These are phyloP conservation scores for Ceratobasidium sp. DNA, from an alignment of 1,284 basidiomycete genomes.

Conservation along the genomic window DNA sequence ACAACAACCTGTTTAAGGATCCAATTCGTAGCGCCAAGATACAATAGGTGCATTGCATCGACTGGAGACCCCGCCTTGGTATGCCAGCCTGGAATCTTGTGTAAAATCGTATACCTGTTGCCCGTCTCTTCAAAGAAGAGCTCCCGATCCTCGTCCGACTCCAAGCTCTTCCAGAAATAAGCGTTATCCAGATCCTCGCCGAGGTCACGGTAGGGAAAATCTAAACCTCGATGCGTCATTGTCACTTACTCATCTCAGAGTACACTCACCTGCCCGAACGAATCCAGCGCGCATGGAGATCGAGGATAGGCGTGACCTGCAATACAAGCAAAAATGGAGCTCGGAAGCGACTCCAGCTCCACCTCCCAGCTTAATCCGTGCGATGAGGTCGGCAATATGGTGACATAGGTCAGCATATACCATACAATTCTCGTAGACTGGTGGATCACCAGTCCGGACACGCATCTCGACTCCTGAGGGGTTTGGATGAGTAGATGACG, in stretches of 20 bases:
- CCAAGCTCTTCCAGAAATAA: slow-evolving; percentile 1
- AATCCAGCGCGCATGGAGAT: slow-evolving; percentile 9
- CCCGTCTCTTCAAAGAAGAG: slow-evolving; percentile 14
- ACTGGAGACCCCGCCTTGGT: background rate
- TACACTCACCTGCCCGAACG: background rate
- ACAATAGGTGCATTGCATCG: slow-evolving; percentile 40
- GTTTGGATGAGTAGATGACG: too few relatives aligned
- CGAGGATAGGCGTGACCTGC: background rate
- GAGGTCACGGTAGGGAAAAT: background rate
- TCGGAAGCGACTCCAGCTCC: slow-evolving; percentile 19
- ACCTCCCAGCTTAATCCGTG: slow-evolving; percentile 24
- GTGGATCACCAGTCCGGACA: background rate
- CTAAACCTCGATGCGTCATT: background rate
- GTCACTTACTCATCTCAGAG: background rate
- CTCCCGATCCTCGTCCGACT: background rate
- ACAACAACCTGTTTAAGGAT: slow-evolving; percentile 29
- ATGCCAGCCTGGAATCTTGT: slow-evolving; percentile 31
- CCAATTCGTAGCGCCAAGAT: slow-evolving; percentile 38
- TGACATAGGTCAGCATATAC: background rate
- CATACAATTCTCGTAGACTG: background rate
- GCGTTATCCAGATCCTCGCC: slow-evolving; percentile 6
- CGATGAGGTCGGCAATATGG: background rate
- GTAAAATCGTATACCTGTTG: slow-evolving; percentile 13
- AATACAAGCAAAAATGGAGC: slow-evolving; percentile 20
- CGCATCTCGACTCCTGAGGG: background rate